These are phyloP conservation scores for Vigna mungo DNA, from an alignment of 306 rosid genomes.

Conservation along the genomic window DNA sequence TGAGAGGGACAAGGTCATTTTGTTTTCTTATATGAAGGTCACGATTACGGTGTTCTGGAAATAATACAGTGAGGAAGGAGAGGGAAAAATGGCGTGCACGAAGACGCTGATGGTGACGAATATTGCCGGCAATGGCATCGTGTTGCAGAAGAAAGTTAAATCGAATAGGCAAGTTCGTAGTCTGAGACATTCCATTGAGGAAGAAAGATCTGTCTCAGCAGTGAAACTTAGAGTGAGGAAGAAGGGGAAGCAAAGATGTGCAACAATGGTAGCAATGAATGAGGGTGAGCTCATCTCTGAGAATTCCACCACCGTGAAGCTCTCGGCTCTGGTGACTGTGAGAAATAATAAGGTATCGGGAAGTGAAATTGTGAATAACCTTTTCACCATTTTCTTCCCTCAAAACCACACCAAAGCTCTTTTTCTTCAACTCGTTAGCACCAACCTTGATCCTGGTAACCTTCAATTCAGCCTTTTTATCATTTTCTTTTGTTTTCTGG, in stretches of 20 bases:
- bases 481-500: too few relatives aligned
- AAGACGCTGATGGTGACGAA: background rate
- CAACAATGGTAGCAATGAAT: background rate
- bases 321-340: conserved; percentile 41
- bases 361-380: conserved; percentile 12
- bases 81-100: background rate
- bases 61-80: too few relatives aligned
- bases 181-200: background rate
- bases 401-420: conserved; percentile 19
- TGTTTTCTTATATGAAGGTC: too few relatives aligned
- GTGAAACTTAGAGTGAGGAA: background rate
- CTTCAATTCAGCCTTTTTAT: background rate
- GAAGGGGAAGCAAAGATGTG: conserved; percentile 24
- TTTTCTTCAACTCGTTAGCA: conserved; percentile 58
- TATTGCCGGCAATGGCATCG: background rate
- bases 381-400: conserved; percentile 28
- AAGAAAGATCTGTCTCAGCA: background rate
- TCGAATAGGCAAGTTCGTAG: background rate
- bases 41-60: too few relatives aligned
- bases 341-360: conserved; percentile 23
- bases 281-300: conserved; percentile 4
- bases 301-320: conserved; percentile 25
- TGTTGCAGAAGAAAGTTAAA: background rate
- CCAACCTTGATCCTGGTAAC: conserved; percentile 44
- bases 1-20: too few relatives aligned